Conservation (phyloP, 805 yeast genomes). For the Saccharomyces eubayanus region DNA sequence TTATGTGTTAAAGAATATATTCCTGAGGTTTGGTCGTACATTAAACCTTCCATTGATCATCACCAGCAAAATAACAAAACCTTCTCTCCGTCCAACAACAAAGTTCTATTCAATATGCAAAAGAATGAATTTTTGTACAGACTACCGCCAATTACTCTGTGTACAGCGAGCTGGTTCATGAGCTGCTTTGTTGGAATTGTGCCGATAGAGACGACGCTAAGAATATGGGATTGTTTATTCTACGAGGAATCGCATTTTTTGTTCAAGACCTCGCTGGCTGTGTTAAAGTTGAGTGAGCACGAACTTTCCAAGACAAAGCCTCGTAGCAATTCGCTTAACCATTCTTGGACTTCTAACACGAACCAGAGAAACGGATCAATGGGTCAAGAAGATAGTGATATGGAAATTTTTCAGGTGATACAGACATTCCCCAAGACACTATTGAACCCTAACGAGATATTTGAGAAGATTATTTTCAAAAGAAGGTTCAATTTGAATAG, state of each 20-base stretch:
- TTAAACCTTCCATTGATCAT: constrained; percentile 31
- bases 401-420: constrained; percentile 72
- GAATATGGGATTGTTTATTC: constrained; percentile 93
- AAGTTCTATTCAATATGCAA: constrained; percentile 14
- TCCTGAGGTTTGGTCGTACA: constrained; percentile 68
- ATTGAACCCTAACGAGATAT: constrained; percentile 58
- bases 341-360: constrained; percentile 1
- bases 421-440: constrained; percentile 73
- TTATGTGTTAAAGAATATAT: constrained; percentile 74
- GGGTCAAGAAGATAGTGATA: constrained; percentile 35
- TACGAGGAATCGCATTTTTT: constrained; percentile 85
- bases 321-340: constrained; percentile 6
- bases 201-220: constrained; percentile 78
- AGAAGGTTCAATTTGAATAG: constrained; percentile 65
- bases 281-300: constrained; percentile 68
- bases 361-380: constrained; percentile 1
- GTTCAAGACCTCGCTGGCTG: constrained; percentile 73
- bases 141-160: constrained; percentile 83
- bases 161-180: constrained; percentile 98
- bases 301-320: constrained; percentile 35
- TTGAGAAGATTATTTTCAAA: constrained; percentile 64
- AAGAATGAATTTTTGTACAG: constrained; percentile 50
- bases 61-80: constrained; percentile 28
- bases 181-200: constrained; percentile 85
- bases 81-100: not conserved